phyloP scores from a whole-genome alignment of 331 rosid species.

The Saraca asoca region DNA sequence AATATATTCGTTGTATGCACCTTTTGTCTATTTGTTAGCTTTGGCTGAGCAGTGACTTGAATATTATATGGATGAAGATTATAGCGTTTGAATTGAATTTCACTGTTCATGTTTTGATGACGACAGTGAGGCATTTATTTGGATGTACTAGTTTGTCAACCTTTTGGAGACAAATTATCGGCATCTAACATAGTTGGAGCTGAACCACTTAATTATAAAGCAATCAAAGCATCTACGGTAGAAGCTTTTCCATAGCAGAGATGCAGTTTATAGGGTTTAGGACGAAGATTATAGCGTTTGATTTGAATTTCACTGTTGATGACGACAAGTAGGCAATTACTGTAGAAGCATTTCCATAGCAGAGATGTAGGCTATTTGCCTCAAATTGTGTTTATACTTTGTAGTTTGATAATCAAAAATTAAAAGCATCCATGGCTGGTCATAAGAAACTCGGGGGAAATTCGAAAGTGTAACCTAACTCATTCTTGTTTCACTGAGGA shows the following conservation, averaged over 20 bases:
- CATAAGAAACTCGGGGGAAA: slow-evolving; percentile 6
- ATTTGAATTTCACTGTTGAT: too few relatives aligned
- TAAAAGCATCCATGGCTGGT: neutral
- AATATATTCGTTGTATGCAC: too few relatives aligned
- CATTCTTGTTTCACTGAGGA: neutral
- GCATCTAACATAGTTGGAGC: neutral
- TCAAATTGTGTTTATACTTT: slow-evolving; percentile 3
- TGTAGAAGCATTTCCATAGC: neutral
- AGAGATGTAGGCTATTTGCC: neutral
- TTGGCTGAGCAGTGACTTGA: too few relatives aligned
- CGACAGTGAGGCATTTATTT: neutral
- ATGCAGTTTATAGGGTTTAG: too few relatives aligned
- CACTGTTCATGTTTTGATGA: neutral
- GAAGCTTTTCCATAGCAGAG: neutral
- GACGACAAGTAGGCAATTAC: too few relatives aligned
- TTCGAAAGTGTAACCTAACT: neutral
- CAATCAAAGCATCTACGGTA: neutral
- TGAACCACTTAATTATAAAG: neutral
- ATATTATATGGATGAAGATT: too few relatives aligned
- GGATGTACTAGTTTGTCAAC: neutral
- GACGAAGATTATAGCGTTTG: too few relatives aligned
- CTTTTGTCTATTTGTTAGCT: too few relatives aligned
- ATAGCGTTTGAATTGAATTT: too few relatives aligned
- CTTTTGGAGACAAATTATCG: neutral
- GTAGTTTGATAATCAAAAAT: neutral